Evolutionary conservation across 139 green algal species (phyloP).

Genomic region (Edaphochlamys debaryana): DNA sequence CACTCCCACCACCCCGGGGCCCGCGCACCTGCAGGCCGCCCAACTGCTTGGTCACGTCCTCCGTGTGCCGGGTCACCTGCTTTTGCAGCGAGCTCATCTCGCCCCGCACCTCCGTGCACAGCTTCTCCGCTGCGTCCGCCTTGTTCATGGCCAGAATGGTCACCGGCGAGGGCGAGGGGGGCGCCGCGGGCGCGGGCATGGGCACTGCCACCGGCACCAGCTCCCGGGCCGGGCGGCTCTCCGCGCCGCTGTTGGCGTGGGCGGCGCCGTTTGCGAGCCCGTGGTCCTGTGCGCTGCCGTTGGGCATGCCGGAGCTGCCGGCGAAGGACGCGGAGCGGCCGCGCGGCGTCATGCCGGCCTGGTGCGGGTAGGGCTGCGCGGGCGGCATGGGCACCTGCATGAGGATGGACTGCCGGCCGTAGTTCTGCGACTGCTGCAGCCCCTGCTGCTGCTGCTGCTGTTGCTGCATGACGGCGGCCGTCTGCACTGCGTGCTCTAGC

Average conservation of each 20-base stretch:
- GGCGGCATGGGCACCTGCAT: too few relatives aligned
- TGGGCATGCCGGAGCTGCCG: background rate
- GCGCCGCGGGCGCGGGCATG: too few relatives aligned
- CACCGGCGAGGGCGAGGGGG: background rate
- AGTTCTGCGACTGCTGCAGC: background rate
- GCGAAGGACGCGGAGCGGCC: background rate
- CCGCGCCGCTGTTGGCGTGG: too few relatives aligned
- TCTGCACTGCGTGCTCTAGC: constrained; percentile 13
- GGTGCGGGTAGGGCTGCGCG: too few relatives aligned
- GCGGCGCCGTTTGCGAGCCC: background rate
- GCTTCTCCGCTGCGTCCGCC: constrained; percentile 44
- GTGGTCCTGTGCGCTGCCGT: too few relatives aligned
- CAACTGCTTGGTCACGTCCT: constrained; percentile 16
- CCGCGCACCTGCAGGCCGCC: constrained; percentile 21
- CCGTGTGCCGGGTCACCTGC: background rate
- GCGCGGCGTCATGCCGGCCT: too few relatives aligned
- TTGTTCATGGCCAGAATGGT: constrained; percentile 43
- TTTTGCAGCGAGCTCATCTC: constrained; percentile 12
- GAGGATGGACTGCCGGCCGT: too few relatives aligned
- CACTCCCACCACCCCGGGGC: too few relatives aligned
- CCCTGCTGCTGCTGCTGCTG: constrained; percentile 20
- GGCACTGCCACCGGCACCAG: too few relatives aligned
- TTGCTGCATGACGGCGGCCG: constrained; percentile 14
- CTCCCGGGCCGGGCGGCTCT: too few relatives aligned
- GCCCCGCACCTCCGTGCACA: background rate